Conservation (phyloP, 2,329 filamentous ascomycete genomes). For the Canariomyces notabilis region DNA sequence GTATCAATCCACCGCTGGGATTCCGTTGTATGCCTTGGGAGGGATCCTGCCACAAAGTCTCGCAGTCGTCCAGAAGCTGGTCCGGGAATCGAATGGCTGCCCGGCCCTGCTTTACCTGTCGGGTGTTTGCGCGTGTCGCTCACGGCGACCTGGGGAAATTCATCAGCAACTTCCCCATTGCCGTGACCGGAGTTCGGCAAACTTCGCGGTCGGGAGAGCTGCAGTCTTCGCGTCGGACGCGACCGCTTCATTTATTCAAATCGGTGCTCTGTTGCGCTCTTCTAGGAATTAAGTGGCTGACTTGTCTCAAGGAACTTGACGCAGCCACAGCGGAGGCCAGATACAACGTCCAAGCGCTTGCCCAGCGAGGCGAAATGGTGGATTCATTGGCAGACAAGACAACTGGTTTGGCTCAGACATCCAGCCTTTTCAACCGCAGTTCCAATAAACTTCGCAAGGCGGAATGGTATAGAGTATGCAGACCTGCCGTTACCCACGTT, state of each 20-base stretch:
- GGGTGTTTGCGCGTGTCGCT: too few relatives aligned
- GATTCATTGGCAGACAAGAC: conserved; percentile 91
- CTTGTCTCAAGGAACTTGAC: conserved; percentile 76
- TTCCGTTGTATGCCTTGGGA: background rate
- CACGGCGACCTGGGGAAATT: too few relatives aligned
- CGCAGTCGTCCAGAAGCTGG: too few relatives aligned
- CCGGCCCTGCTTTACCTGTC: too few relatives aligned
- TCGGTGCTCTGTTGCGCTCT: too few relatives aligned
- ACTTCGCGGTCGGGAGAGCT: too few relatives aligned
- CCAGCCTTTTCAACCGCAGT: conserved; percentile 91
- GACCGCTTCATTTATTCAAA: too few relatives aligned
- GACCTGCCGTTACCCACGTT: background rate
- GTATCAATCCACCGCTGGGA: background rate
- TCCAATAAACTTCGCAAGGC: conserved; percentile 95
- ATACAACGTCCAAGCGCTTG: conserved; percentile 96
- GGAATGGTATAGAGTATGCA: conserved; percentile 87
- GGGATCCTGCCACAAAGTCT: background rate
- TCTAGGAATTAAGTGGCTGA: conserved; percentile 10
- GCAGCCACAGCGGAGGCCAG: conserved; percentile 93
- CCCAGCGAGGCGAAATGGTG: conserved; percentile 83
- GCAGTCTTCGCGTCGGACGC: background rate
- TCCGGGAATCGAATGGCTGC: too few relatives aligned
- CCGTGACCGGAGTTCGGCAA: too few relatives aligned
- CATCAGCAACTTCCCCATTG: too few relatives aligned
- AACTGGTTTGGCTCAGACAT: conserved; percentile 86